Evolutionary conservation across 768 basidiomycete species (phyloP).

Genomic region (Dentipellis fragilis): DNA sequence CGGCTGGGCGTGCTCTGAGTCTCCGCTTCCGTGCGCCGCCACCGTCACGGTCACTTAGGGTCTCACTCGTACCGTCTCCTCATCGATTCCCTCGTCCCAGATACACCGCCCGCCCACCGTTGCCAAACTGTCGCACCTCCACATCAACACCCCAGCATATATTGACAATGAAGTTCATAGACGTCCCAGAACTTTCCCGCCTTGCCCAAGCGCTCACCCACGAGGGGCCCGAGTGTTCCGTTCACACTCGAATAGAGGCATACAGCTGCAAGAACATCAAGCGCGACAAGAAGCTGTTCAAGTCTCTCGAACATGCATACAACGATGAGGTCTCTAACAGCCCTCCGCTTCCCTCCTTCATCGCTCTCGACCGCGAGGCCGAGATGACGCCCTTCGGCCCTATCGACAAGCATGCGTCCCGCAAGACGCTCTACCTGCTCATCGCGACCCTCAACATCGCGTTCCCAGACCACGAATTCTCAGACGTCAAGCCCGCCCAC

Average conservation of each 20-base stretch:
- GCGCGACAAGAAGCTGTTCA: conserved; percentile 94
- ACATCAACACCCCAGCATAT: neutral
- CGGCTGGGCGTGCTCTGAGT: neutral
- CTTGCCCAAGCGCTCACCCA: conserved; percentile 75
- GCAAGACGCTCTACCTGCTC: conserved; percentile 92
- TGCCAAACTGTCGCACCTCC: neutral
- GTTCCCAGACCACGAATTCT: conserved; percentile 97
- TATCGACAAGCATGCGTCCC: conserved; percentile 71
- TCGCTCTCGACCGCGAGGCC: conserved; percentile 56
- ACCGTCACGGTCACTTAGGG: neutral
- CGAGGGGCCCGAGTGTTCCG: conserved; percentile 80
- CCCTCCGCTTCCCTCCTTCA: conserved; percentile 76
- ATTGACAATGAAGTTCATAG: conserved; percentile 81
- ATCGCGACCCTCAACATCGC: conserved; percentile 96
- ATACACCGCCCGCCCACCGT: neutral
- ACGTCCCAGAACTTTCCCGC: conserved; percentile 66
- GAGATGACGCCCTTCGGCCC: conserved; percentile 87
- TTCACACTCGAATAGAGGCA: conserved; percentile 89
- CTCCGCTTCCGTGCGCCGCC: neutral
- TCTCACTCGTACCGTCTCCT: neutral
- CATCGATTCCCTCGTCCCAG: neutral
- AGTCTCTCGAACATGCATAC: conserved; percentile 82
- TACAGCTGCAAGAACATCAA: conserved; percentile 98
- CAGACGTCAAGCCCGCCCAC: conserved; percentile 80
- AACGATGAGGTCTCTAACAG: conserved; percentile 72